A percentile compares a stretch with the other conserved stretches of the same genome.
These are phyloP conservation scores for Dalechampia spathulata DNA, from an alignment of 441 rosid species.

Conservation along the genomic window DNA sequence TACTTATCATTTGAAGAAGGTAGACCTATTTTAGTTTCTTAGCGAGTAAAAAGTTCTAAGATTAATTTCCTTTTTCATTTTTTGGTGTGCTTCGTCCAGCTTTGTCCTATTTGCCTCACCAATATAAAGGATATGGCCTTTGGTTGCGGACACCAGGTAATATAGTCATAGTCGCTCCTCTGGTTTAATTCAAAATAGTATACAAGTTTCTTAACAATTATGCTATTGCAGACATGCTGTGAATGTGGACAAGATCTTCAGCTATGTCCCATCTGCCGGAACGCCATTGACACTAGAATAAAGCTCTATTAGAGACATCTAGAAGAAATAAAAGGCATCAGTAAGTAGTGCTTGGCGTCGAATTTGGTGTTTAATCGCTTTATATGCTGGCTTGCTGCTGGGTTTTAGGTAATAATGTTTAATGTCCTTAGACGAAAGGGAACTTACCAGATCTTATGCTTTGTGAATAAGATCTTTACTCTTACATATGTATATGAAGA, in stretches of 20 bases:
- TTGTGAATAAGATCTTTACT: background rate
- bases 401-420: constrained; percentile 44
- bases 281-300: constrained; percentile 44
- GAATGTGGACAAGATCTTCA: constrained; percentile 55
- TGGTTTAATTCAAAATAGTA: background rate
- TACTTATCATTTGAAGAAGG: background rate
- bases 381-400: constrained; percentile 30
- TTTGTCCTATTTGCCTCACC: constrained; percentile 58
- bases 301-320: constrained; percentile 34
- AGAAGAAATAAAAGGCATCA: background rate
- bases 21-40: background rate
- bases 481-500: too few species aligned
- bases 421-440: background rate
- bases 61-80: too few species aligned
- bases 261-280: constrained; percentile 52
- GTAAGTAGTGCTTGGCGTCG: background rate
- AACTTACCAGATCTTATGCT: background rate
- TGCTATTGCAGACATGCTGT: constrained; percentile 50
- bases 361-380: too few species aligned
- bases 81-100: constrained; percentile 23
- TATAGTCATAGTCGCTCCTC: background rate
- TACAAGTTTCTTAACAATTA: background rate
- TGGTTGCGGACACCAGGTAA: constrained; percentile 69
- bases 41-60: background rate
- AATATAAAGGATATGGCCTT: constrained; percentile 55